phyloP scores from a whole-genome alignment of 345 rosid species.

The Aegle marmelos region DNA sequence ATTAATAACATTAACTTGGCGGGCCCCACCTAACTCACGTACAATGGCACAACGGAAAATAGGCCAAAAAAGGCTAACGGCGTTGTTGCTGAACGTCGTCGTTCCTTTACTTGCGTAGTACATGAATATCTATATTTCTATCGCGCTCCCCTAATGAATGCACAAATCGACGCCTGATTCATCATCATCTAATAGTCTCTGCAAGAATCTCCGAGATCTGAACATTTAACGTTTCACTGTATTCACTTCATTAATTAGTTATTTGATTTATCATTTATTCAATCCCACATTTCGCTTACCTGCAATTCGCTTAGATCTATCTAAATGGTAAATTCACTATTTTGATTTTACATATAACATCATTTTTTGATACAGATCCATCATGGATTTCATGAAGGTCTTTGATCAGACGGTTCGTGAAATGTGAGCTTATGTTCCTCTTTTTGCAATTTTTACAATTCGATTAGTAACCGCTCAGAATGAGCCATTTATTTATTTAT shows the following conservation, averaged over 20 bases:
- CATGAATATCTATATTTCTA: too few species aligned
- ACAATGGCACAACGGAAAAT: too few species aligned
- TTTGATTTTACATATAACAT: not conserved
- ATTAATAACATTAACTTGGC: too few species aligned
- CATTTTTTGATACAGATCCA: conserved; percentile 21
- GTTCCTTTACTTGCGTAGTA: not conserved
- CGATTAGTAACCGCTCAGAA: not conserved
- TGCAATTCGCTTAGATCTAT: conserved; percentile 12
- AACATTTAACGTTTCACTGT: not conserved
- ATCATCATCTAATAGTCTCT: too few species aligned
- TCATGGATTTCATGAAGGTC: conserved; percentile 99
- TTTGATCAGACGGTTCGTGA: conserved; percentile 98
- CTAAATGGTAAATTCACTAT: not conserved
- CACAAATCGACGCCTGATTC: not conserved
- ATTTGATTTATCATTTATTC: not conserved
- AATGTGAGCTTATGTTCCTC: conserved; percentile 53
- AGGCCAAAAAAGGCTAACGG: not conserved
- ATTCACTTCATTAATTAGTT: not conserved
- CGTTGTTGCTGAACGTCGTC: conserved; percentile 1
- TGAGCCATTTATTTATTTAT: conserved; percentile 8
- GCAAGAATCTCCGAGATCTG: conserved; percentile 1
- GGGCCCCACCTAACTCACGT: too few species aligned
- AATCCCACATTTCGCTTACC: not conserved
- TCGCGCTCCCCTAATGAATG: not conserved
- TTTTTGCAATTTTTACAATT: not conserved